These are phyloP conservation scores for Globisporangium apiculatum DNA, from an alignment of 352 stramenopile genomes.

Conservation along the genomic window DNA sequence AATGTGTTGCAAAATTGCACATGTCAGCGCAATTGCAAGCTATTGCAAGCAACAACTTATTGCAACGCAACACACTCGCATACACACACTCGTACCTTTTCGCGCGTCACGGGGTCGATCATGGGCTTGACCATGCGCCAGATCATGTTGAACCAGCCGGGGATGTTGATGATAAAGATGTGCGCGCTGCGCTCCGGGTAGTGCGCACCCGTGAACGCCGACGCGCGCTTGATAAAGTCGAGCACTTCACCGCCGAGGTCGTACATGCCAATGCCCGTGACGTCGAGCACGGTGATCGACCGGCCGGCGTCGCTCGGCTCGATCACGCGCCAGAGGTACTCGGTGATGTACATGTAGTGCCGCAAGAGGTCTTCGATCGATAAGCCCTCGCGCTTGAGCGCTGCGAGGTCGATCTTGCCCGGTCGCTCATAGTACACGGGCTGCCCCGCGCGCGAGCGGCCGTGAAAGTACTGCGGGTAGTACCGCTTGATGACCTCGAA, in stretches of 20 bases:
- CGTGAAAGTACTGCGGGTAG: constrained; percentile 90
- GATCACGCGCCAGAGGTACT: constrained; percentile 85
- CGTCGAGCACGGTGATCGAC: constrained; percentile 81
- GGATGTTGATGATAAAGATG: constrained; percentile 95
- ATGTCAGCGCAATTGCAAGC: too few species aligned
- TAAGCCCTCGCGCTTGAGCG: constrained; percentile 80
- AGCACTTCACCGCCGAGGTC: constrained; percentile 82
- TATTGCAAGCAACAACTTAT: neutral
- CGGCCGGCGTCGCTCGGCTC: constrained; percentile 63
- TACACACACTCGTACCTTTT: constrained; percentile 68
- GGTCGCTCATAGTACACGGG: constrained; percentile 84
- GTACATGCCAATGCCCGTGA: constrained; percentile 84
- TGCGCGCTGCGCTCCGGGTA: constrained; percentile 92
- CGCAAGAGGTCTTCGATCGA: constrained; percentile 83
- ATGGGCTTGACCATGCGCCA: constrained; percentile 92
- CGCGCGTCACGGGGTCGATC: constrained; percentile 90
- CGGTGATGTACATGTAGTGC: constrained; percentile 91
- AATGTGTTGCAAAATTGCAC: too few species aligned
- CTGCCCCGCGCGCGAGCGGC: constrained; percentile 60
- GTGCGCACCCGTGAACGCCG: constrained; percentile 85
- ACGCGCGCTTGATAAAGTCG: constrained; percentile 85
- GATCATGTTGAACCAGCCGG: constrained; percentile 92
- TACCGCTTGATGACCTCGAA: constrained; percentile 90
- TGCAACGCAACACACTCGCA: neutral
- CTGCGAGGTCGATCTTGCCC: constrained; percentile 81